A percentile compares a stretch with the other conserved stretches of the same genome.
Conservation (phyloP, 306 rosid species). For the Fragaria iinumae region DNA sequence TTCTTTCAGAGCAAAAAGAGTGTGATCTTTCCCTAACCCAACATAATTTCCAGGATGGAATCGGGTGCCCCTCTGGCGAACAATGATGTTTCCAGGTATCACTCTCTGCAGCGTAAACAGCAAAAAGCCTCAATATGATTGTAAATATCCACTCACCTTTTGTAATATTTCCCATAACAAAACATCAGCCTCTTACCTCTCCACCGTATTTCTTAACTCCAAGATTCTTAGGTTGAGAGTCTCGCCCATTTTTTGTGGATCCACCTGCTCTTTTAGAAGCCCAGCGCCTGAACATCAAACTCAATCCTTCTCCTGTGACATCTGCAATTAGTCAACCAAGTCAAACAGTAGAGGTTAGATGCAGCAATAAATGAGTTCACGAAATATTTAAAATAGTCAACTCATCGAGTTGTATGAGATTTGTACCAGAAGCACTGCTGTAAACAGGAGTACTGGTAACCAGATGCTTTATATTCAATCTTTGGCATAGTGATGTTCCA, state of each 20-base stretch:
- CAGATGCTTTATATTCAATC: slow-evolving; percentile 64
- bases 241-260: slow-evolving; percentile 89
- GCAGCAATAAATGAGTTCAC: background rate
- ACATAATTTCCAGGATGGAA: slow-evolving; percentile 95
- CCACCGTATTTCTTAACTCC: slow-evolving; percentile 96
- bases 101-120: slow-evolving; percentile 52
- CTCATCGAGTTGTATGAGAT: slow-evolving; percentile 16
- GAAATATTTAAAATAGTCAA: slow-evolving; percentile 12
- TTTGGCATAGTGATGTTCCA: slow-evolving; percentile 52
- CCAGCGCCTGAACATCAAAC: slow-evolving; percentile 78
- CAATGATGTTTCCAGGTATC: slow-evolving; percentile 88
- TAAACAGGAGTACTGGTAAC: slow-evolving; percentile 56
- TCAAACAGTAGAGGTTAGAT: slow-evolving; percentile 21
- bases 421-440: slow-evolving; percentile 55
- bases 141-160: background rate
- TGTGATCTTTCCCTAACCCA: slow-evolving; percentile 82
- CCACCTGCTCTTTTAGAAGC: slow-evolving; percentile 86
- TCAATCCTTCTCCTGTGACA: slow-evolving; percentile 69
- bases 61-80: slow-evolving; percentile 84
- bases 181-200: slow-evolving; percentile 58
- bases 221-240: slow-evolving; percentile 85
- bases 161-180: background rate
- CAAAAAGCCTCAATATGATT: background rate
- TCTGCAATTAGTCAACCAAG: slow-evolving; percentile 31
- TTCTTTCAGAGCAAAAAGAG: slow-evolving; percentile 78